Base-by-base conservation (phyloP, 805 yeast genomes). In the Saccharomycopsis sp. region DNA sequence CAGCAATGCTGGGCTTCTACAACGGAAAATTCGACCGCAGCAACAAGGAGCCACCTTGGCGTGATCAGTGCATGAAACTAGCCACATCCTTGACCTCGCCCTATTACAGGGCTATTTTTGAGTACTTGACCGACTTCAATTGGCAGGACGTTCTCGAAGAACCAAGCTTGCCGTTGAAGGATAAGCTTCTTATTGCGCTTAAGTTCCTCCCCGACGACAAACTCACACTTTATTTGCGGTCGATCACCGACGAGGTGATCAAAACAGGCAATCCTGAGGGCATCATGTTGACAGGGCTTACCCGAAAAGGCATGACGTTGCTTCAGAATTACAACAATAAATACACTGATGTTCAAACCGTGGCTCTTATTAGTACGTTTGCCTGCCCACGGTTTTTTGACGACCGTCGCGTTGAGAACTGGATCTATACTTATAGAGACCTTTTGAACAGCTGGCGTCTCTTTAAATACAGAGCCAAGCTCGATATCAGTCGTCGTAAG, bases 121-220 rank as follows among this genome's bases (percentile, higher is more conserved):
- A 97, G 0, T 93, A 85, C 65, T 86, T 93, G 56, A 91, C 97
- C 0, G 97, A 93, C 67, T 87, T 89, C 52, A 94, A 92, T 63
- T 93, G 98, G 97, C 86, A 93, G 85, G 97, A 90, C 67, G 96
- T 93, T 1, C 75, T 93, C 56, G 96, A 90, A 68, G 97, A 93
- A 67, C 83, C 86, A 19, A 86, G 96, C 1, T 76, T 93, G 49
- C 97, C 99, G 0, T 74, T 93, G 47, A 77, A 93, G 56, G 99
- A 93, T 67, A 75, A 97, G 63, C 72, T 93, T 12, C 97, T 97
- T 1, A 93, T 93, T 25, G 97, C 98, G 0, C 74, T 93, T 23
- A 76, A 97, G 54, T 93, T 89, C 65, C 73, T 93, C 38, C 83
- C 92, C 1, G 97, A 91, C 68, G 78, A 82, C 52, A 97, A 88